Evolutionary conservation across 805 yeast genomes (phyloP).

Genomic region (Helenozyma rhizophorensis): DNA sequence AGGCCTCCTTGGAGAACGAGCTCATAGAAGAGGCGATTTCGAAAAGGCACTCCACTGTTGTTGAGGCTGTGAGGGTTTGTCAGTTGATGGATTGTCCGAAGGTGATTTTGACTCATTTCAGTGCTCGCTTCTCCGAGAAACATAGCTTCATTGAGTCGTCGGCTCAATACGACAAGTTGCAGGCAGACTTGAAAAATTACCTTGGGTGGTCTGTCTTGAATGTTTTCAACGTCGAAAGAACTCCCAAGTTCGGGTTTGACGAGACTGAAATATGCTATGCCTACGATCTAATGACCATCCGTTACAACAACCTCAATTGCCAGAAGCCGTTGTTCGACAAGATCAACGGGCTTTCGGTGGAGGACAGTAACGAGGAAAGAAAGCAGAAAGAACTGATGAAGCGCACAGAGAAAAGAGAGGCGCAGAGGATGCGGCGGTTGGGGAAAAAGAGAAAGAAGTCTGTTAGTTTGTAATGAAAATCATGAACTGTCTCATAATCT

Average conservation of each 20-base stretch:
- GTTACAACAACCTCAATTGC: constrained; percentile 22
- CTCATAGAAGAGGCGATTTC: constrained; percentile 70
- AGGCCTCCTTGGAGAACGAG: constrained; percentile 85
- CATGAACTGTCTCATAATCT: no score
- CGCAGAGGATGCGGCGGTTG: constrained; percentile 28
- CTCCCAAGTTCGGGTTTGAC: constrained; percentile 13
- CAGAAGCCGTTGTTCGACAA: constrained; percentile 23
- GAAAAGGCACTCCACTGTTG: constrained; percentile 83
- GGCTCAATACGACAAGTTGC: constrained; percentile 19
- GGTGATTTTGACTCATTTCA: constrained; percentile 82
- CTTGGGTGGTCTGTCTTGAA: constrained; percentile 23
- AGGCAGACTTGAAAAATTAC: constrained; percentile 24
- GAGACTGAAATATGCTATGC: constrained; percentile 38
- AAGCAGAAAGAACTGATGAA: constrained; percentile 22
- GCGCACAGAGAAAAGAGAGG: constrained; percentile 30
- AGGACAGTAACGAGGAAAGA: constrained; percentile 18
- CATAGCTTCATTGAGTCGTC: constrained; percentile 25
- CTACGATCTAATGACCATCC: constrained; percentile 34
- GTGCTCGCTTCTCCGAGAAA: constrained; percentile 66
- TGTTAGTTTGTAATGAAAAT: background rate
- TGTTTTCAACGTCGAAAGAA: constrained; percentile 16
- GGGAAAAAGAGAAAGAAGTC: constrained; percentile 6
- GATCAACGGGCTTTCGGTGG: constrained; percentile 18
- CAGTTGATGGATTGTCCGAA: constrained; percentile 67
- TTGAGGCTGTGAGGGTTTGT: constrained; percentile 76